phyloP scores from a whole-genome alignment of 768 basidiomycete genomes.

The Boletus rubescentipes region DNA sequence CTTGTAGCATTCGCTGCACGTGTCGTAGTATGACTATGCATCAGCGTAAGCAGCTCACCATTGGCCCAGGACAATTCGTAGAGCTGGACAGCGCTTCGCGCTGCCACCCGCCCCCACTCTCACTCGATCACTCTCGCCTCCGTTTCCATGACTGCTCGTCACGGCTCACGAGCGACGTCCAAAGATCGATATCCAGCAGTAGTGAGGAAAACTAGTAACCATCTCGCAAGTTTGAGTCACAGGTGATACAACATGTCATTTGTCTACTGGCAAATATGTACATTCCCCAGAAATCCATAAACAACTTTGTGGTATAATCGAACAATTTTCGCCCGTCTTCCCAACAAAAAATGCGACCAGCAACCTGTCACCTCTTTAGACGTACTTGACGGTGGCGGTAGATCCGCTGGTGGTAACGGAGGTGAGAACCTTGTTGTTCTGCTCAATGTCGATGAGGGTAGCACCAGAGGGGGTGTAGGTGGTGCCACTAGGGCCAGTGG shows the following conservation, averaged over 20 bases:
- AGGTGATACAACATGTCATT: background rate
- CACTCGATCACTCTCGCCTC: no score
- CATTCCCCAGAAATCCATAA: background rate
- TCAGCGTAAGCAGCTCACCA: no score
- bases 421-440: conserved; percentile 11
- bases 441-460: conserved; percentile 10
- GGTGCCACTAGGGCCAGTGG: conserved; percentile 3
- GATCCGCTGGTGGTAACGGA: conserved; percentile 3
- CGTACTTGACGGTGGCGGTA: conserved; percentile 6
- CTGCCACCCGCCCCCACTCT: no score
- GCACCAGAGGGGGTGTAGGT: conserved; percentile 12
- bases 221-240: background rate
- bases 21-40: no score
- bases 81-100: no score
- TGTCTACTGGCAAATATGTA: background rate
- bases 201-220: no score
- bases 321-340: background rate
- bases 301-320: background rate
- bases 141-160: no score
- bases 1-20: no score
- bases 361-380: background rate
- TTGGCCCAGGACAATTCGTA: no score
- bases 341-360: background rate
- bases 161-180: no score
- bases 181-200: no score